Evolutionary conservation across 352 stramenopile genomes (phyloP), one percentile per base, ranked within the genome.

Genomic region (Saprolegnia diclina): DNA sequence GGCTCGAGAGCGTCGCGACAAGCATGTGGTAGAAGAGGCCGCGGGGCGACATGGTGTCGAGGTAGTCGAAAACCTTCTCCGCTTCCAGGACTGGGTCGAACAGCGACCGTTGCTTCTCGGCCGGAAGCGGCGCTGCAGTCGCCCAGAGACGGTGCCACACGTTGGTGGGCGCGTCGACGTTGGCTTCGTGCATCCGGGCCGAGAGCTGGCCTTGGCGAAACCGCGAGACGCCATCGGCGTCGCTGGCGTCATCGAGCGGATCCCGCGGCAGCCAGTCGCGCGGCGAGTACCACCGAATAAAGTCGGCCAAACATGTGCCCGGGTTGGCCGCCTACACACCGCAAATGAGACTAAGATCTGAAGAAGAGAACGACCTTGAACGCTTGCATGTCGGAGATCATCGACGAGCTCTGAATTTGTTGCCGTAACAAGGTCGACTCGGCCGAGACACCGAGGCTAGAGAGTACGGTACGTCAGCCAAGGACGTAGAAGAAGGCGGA

Each of bases 311-410:
- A 37, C 78, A 90, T 21, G 73, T 75, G 2, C 73, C 74, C 18
- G 83, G 81, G 42, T 94, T 94, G 9, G 86, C 82, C 50, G 86
- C 86, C 66, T 70, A 53, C 37, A 24, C n/a, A 56, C 44, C 22
- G 40, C 7, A 32, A 11, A n/a, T 1, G 0, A 68, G 62, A 32
- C 16, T 7, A 35, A 18, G 18, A 13, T 22, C 19, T 16, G 52
- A 63, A 19, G 35, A 14, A 67, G 29, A 67, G 59, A 4, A 29
- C 10, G 37, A 70, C 63, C 26, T 94, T 94, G 63, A 94, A 94
- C 0, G 86, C 81, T 76, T 92, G 83, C 86, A 94, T 94, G 52
- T 92, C 86, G 4, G 86, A 92, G 0, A 94, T 71, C 37, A 94
- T 64, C 18, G 80, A 74, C 19, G 77, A 79, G 62, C 82, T 92